Evolutionary conservation across 371 early-diverging fungal genomes (phyloP).

Genomic region (Mucor indicus): DNA sequence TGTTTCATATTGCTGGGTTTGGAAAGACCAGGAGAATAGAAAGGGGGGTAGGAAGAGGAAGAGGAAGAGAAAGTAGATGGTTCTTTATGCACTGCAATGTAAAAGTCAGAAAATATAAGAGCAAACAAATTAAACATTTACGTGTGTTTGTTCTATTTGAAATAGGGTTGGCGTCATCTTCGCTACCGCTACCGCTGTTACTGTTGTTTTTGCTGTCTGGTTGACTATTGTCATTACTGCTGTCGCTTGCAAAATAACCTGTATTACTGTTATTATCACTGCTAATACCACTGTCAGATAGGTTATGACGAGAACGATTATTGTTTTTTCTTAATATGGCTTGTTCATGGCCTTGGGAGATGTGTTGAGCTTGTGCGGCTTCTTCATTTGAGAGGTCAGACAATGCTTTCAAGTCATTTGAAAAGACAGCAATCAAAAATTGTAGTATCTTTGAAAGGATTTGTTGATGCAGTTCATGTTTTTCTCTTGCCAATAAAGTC

Average conservation of each 20-base stretch:
- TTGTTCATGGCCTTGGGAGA: no score
- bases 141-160: neutral
- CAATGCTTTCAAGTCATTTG: conserved; percentile 7
- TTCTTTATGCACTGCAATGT: no score
- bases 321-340: no score
- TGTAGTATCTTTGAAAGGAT: conserved; percentile 82
- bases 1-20: neutral
- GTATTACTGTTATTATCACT: no score
- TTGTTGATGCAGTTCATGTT: conserved; percentile 81
- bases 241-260: no score
- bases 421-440: conserved; percentile 56
- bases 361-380: no score
- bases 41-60: no score
- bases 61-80: no score
- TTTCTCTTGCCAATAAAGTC: conserved; percentile 63
- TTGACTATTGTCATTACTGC: no score
- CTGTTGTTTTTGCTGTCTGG: neutral
- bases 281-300: neutral
- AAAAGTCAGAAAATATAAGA: neutral
- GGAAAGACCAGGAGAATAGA: no score
- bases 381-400: neutral
- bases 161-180: neutral
- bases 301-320: neutral
- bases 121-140: no score
- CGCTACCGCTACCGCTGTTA: neutral